Base-by-base conservation (phyloP, 2,329 filamentous ascomycete genomes). In the Neonectria hederae region DNA sequence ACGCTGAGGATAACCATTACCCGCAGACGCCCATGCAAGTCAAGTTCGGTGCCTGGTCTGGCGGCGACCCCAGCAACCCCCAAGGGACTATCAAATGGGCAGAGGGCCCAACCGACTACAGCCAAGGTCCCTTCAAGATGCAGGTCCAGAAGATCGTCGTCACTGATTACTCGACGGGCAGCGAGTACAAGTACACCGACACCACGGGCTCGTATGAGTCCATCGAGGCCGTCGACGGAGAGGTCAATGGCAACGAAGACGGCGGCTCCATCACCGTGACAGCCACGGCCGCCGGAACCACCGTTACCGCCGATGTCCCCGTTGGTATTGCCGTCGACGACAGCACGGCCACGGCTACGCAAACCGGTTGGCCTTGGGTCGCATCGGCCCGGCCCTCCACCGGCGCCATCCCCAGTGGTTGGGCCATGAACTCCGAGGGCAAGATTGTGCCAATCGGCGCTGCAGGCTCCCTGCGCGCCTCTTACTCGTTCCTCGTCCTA, bases 1-100 rank as follows among this genome's bases (percentile, higher is more conserved):
- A 92, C 56, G 92, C 94, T 64, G 87, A 90, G 65, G 76, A 83
- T 59, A 84, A 84, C 67, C 92, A 97, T 79, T 99, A 97, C 76
- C 96, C 96, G 8, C 96, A 99, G 81, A 94, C 94, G 1, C 96
- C 96, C 4, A 97, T 97, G 93, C 91, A 94, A 80, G 82, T 98
- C 81, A 97, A 95, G 80, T 89, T 98, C 72, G 96, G 96, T 65
- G 84, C 91, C 61, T 99, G 96, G 96, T 90, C 93, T 57, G 96
- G 94, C 74, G 96, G 96, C 71, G 96, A 98, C 78, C 80, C 93
- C 0, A 84, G 68, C 67, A 97, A 98, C 78, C 76, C 89, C 1
- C 78, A 85, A 14, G 96, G 96, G 62, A 98, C 95, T 17, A 93
- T 98, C 73, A 84, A 89, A 69, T 99, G 96, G 96, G 92, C 96